Base-by-base conservation (phyloP, 768 basidiomycete species). In the Leucogyrophana mollusca region DNA sequence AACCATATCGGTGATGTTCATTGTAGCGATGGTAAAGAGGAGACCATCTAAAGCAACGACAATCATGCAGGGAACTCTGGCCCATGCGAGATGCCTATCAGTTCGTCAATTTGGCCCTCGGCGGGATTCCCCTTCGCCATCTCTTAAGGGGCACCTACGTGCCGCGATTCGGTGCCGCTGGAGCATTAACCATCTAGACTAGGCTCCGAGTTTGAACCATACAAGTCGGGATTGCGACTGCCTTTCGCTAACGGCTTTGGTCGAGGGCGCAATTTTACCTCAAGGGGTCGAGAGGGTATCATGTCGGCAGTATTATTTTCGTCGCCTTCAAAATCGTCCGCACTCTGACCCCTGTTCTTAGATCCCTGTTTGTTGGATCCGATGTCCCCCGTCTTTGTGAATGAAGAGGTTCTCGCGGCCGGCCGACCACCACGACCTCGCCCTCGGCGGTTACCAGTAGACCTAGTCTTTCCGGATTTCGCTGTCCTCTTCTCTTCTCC, bases 251-350 rank as follows among this genome's bases (percentile, higher is more conserved):
- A 42, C n/a, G 66, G 67, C 50, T 68, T 73, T 30, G 70, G 70
- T 30, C 74, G 66, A 16, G 73, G 73, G 16, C 78, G 72, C 27
- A 77, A 50, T 23, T 62, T 61, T 0, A 68, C 61, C 4, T 54
- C 58, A 20, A 64, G 57, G 11, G 63, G 63, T 24, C 44, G 47
- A 8, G 57, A 64, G 23, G 51, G 52, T 25, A 23, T 25, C 17
- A 23, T 47, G 16, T 51, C 21, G 3, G 20, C 40, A 14, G 24
- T 18, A 20, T 39, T 11, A 7, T 43, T 48, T 7, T 51, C 49
- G 5, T 42, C 45, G 4, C 50, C 51, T 16, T 41, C 54, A 30
- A 51, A 47, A 33, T 32, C 46, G 35, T 47, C 52, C 20, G 22
- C 50, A 47, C 34, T 52, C n/a, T 60, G 58, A 20, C 50, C 54